phyloP scores from a whole-genome alignment of 441 rosid species.

The Brassica hybrid region DNA sequence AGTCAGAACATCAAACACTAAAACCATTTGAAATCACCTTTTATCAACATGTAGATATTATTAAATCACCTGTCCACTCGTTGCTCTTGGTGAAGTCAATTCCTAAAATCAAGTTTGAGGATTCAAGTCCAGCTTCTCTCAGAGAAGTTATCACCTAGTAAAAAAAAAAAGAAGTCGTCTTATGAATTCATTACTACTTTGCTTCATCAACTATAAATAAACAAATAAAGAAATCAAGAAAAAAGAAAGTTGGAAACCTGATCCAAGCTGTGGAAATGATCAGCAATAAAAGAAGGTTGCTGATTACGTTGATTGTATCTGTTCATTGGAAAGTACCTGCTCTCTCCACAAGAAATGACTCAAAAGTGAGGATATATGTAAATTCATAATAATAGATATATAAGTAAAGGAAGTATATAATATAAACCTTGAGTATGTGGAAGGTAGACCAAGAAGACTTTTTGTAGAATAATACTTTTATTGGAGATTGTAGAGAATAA shows the following conservation, averaged over 20 bases:
- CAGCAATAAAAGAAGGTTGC: conserved; percentile 60
- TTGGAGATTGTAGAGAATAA: no score
- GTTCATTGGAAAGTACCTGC: conserved; percentile 39
- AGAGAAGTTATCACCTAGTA: conserved; percentile 74
- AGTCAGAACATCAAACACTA: conserved; percentile 11
- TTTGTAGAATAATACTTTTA: no score
- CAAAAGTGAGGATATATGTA: conserved; percentile 3
- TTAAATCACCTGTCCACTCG: conserved; percentile 71
- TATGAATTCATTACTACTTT: not conserved
- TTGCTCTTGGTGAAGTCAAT: conserved; percentile 86
- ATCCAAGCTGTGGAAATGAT: conserved; percentile 74
- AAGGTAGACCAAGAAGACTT: conserved; percentile 18
- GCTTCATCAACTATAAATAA: not conserved
- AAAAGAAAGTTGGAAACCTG: conserved; percentile 52
- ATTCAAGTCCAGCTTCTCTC: conserved; percentile 92
- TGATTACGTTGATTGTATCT: conserved; percentile 35
- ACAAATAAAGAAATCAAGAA: no score
- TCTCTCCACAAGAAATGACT: conserved; percentile 25
- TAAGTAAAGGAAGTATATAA: conserved; percentile 1
- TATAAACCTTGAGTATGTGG: conserved; percentile 27
- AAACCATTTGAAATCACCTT: not conserved
- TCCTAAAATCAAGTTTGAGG: conserved; percentile 77
- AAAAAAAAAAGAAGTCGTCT: not conserved
- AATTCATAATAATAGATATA: not conserved
- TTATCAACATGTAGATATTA: not conserved